Evolutionary conservation across 768 basidiomycete species (phyloP).

Genomic region (Omphalotus guepiniiformis): DNA sequence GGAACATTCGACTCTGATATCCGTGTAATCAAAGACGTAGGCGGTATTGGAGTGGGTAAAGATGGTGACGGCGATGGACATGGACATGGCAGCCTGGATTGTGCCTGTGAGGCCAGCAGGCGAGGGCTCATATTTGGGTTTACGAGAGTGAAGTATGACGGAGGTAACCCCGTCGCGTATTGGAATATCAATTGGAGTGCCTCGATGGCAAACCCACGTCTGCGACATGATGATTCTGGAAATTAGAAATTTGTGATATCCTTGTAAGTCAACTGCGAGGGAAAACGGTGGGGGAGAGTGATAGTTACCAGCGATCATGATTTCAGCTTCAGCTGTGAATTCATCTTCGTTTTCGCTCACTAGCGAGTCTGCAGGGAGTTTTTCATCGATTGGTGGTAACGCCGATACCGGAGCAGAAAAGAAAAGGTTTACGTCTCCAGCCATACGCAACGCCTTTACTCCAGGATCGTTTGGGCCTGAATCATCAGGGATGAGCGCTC

Average conservation of each 20-base stretch:
- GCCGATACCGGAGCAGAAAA: conserved; percentile 46
- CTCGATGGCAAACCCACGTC: conserved; percentile 61
- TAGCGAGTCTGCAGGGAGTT: conserved; percentile 20
- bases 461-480: conserved; percentile 28
- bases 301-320: conserved; percentile 83
- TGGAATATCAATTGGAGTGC: conserved; percentile 63
- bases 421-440: conserved; percentile 93
- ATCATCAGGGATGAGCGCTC: conserved; percentile 12
- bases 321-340: conserved; percentile 79
- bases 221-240: conserved; percentile 61
- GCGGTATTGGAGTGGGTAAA: conserved; percentile 39
- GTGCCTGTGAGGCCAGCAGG: conserved; percentile 1
- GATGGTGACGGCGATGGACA: conserved; percentile 25
- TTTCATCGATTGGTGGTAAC: conserved; percentile 9
- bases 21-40: conserved; percentile 56
- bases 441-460: conserved; percentile 50
- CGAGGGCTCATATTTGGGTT: too few species aligned
- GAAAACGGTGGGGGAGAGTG: background rate
- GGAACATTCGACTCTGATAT: conserved; percentile 66
- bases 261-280: background rate
- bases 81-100: conserved; percentile 10
- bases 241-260: too few species aligned
- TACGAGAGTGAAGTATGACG: conserved; percentile 21
- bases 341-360: conserved; percentile 29
- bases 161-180: conserved; percentile 54